These are phyloP conservation scores for Kernera saxatilis DNA, from an alignment of 345 rosid species.

Conservation along the genomic window DNA sequence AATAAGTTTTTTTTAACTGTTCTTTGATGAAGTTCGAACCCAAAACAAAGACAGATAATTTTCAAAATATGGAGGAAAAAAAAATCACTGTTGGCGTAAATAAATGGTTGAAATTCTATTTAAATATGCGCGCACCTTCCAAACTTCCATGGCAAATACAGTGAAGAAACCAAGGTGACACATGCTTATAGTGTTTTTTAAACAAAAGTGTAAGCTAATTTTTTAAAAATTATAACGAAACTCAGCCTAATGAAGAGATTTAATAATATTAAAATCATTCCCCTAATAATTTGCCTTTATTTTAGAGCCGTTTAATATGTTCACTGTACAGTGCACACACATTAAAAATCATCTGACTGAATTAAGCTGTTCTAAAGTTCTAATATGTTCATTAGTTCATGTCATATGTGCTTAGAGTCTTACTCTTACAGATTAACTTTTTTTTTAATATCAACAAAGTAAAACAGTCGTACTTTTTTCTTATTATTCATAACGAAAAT, in stretches of 20 bases:
- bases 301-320: not conserved
- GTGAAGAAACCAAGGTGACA: constrained; percentile 29
- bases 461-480: too few species aligned
- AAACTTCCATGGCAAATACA: constrained; percentile 25
- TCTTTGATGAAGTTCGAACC: not conserved
- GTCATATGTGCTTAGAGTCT: not conserved
- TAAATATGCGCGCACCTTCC: constrained; percentile 6
- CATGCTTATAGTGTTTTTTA: constrained; percentile 20
- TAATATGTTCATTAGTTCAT: constrained; percentile 9
- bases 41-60: not conserved
- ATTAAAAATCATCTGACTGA: not conserved
- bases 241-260: not conserved
- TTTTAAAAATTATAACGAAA: not conserved
- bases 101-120: not conserved
- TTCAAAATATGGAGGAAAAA: not conserved
- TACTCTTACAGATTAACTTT: not conserved
- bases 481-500: too few species aligned
- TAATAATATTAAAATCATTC: constrained; percentile 19
- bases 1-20: too few species aligned
- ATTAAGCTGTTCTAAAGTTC: not conserved
- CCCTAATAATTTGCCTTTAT: constrained; percentile 13
- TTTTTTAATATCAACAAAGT: not conserved
- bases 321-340: not conserved
- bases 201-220: not conserved
- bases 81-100: not conserved